phyloP scores from a whole-genome alignment of 495 filamentous ascomycete genomes.

The Penicillium salamii region DNA sequence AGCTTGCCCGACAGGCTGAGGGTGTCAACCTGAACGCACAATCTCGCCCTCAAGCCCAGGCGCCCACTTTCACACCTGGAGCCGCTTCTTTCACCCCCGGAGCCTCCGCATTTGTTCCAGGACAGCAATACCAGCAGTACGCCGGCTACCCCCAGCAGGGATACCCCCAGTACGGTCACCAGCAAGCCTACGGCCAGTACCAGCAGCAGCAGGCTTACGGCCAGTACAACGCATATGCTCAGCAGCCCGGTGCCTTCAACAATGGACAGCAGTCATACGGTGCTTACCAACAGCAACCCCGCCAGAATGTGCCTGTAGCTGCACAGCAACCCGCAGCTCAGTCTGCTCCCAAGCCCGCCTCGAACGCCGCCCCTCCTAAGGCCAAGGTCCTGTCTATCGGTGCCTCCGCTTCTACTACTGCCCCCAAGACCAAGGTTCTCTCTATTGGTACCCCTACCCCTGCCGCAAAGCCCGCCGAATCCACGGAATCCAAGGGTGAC shows the following conservation, averaged over 20 bases:
- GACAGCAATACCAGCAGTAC: slow-evolving; percentile 58
- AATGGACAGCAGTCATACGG: slow-evolving; percentile 50
- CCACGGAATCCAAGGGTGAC: slow-evolving; percentile 45
- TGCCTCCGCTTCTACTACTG: slow-evolving; percentile 44
- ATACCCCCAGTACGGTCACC: slow-evolving; percentile 30
- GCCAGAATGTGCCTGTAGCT: slow-evolving; percentile 44
- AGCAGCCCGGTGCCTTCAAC: slow-evolving; percentile 55
- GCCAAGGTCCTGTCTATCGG: slow-evolving; percentile 35
- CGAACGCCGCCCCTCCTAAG: slow-evolving; percentile 33
- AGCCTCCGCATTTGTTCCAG: slow-evolving; percentile 74
- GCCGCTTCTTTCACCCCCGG: slow-evolving; percentile 79
- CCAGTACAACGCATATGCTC: slow-evolving; percentile 48
- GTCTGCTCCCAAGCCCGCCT: slow-evolving; percentile 29
- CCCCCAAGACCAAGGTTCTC: slow-evolving; percentile 68
- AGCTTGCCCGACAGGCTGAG: slow-evolving; percentile 82
- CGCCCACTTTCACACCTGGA: slow-evolving; percentile 55
- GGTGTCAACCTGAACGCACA: slow-evolving; percentile 77
- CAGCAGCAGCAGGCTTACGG: slow-evolving; percentile 39
- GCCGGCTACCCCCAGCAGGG: slow-evolving; percentile 41
- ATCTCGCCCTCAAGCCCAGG: slow-evolving; percentile 66
- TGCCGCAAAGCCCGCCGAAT: slow-evolving; percentile 51
- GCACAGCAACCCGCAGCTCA: slow-evolving; percentile 49
- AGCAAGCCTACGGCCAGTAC: slow-evolving; percentile 50
- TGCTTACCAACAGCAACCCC: slow-evolving; percentile 44
- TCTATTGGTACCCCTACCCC: slow-evolving; percentile 54